Percentiles rank a stretch among this genome's conserved stretches.
phyloP scores from a whole-genome alignment of 2,329 filamentous ascomycete genomes.

The Apiospora koreana region DNA sequence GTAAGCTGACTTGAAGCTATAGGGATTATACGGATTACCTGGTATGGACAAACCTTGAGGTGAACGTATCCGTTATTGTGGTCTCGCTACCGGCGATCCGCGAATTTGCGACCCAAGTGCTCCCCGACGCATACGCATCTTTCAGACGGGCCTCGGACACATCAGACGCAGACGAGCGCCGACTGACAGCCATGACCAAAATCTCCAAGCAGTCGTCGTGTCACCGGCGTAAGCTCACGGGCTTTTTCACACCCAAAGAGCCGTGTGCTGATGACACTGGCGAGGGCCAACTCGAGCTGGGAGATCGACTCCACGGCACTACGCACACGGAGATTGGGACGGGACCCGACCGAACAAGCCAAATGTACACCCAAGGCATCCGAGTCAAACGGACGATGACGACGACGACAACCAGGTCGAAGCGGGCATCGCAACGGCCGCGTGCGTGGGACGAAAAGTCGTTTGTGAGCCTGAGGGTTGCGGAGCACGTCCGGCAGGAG shows the following conservation, averaged over 20 bases:
- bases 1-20: neutral
- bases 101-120: conserved; percentile 23
- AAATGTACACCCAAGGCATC: neutral
- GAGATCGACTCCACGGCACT: neutral
- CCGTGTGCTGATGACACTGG: neutral
- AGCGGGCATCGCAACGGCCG: neutral
- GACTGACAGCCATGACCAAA: neutral
- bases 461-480: neutral
- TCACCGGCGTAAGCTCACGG: neutral
- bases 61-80: conserved; percentile 43
- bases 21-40: conserved; percentile 33
- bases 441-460: conserved; percentile 1
- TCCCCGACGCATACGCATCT: neutral
- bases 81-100: conserved; percentile 42
- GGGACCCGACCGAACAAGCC: neutral
- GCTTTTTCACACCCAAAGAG: neutral
- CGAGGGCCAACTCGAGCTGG: conserved; percentile 1
- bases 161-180: neutral
- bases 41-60: conserved; percentile 46
- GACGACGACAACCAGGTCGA: neutral
- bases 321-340: neutral
- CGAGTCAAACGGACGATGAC: neutral
- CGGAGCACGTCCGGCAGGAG: conserved; percentile 1
- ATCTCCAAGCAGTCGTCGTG: neutral
- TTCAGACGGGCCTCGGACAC: neutral